Evolutionary conservation across 768 basidiomycete species (phyloP).

Genomic region (Hemileccinum rubropunctum): DNA sequence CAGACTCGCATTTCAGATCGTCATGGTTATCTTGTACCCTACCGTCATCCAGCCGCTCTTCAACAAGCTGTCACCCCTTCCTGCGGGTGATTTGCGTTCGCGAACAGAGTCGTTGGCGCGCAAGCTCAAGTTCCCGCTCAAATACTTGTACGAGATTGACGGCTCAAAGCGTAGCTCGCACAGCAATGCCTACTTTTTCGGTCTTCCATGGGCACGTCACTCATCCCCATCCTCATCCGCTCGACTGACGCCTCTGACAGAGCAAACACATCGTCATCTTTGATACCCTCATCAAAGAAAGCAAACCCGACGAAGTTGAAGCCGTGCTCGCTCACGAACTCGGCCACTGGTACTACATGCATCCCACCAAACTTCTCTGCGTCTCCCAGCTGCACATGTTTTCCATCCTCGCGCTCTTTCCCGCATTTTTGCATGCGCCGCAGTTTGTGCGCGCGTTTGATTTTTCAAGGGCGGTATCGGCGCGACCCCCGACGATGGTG

Average conservation of each 20-base stretch:
- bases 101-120: conserved; percentile 76
- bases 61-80: conserved; percentile 92
- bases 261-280: conserved; percentile 96
- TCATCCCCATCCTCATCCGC: background rate
- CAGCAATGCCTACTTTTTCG: conserved; percentile 98
- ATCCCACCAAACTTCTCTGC: conserved; percentile 85
- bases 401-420: conserved; percentile 81
- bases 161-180: conserved; percentile 95
- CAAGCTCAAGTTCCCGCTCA: conserved; percentile 89
- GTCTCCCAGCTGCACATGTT: conserved; percentile 89
- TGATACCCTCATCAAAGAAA: conserved; percentile 93
- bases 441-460: conserved; percentile 79
- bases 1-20: conserved; percentile 79
- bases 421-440: conserved; percentile 82
- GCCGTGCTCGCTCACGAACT: conserved; percentile 98
- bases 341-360: conserved; percentile 92
- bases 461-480: conserved; percentile 64
- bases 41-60: conserved; percentile 92
- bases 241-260: conserved; percentile 32
- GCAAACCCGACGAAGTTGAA: conserved; percentile 88
- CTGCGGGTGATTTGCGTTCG: conserved; percentile 68
- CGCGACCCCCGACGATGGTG: conserved; percentile 73
- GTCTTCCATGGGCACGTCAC: conserved; percentile 82
- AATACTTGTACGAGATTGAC: conserved; percentile 94
- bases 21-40: conserved; percentile 81